phyloP scores from a whole-genome alignment of 371 early-diverging fungal genomes.

The Chytridium lagenaria region DNA sequence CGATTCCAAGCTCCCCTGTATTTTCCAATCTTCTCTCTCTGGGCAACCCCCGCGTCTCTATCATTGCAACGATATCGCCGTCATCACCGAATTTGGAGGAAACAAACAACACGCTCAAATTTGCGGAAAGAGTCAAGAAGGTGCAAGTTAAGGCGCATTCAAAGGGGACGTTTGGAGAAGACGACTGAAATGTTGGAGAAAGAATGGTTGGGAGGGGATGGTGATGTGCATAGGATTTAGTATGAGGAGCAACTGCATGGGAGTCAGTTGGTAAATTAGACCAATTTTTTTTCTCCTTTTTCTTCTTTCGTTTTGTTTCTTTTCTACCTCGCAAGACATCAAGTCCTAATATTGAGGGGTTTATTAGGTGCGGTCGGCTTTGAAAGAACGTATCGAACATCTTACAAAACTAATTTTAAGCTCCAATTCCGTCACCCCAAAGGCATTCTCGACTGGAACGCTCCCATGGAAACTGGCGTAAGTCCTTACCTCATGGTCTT shows the following conservation, averaged over 20 bases:
- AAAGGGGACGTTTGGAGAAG: constrained; percentile 67
- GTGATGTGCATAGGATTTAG: constrained; percentile 35
- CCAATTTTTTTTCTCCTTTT: not conserved
- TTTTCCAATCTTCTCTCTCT: constrained; percentile 81
- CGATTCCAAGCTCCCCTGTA: constrained; percentile 89
- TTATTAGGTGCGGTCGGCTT: constrained; percentile 65
- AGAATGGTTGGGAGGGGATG: constrained; percentile 48
- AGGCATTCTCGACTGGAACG: constrained; percentile 55
- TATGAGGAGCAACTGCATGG: constrained; percentile 80
- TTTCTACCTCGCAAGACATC: too few species aligned
- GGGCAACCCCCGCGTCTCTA: constrained; percentile 79
- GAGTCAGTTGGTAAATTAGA: constrained; percentile 58
- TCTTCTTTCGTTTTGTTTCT: not conserved
- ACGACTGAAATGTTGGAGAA: constrained; percentile 49
- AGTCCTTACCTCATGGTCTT: not conserved
- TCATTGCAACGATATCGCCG: constrained; percentile 79
- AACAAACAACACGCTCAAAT: constrained; percentile 83
- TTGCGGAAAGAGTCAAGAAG: constrained; percentile 80
- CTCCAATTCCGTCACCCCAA: constrained; percentile 63
- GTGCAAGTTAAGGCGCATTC: constrained; percentile 71
- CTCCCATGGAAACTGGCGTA: constrained; percentile 37
- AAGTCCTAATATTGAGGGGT: too few species aligned
- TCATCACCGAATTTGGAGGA: constrained; percentile 70
- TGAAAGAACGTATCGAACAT: constrained; percentile 84
- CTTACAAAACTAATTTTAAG: constrained; percentile 83